These are phyloP conservation scores for Aspergillus luchuensis DNA, from an alignment of 2,329 filamentous ascomycete species.

Conservation along the genomic window DNA sequence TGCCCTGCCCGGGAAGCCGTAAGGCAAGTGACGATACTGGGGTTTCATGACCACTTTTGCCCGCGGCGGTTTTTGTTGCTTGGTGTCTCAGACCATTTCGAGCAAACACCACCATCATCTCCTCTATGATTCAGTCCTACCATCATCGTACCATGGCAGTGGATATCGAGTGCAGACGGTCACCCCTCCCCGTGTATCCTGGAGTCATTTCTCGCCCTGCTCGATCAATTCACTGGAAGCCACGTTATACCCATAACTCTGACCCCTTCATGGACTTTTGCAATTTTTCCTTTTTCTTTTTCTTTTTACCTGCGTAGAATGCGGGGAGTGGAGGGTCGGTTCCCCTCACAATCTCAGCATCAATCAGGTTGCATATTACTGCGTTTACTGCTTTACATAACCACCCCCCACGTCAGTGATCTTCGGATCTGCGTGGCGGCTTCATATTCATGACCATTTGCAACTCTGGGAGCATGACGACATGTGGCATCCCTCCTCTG, in stretches of 20 bases:
- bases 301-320: slow-evolving; percentile 3
- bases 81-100: slow-evolving; percentile 4
- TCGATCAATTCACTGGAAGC: background rate
- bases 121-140: background rate
- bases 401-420: slow-evolving; percentile 30
- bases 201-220: background rate
- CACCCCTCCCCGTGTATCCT: background rate
- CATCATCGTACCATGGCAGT: slow-evolving; percentile 1
- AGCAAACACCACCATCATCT: background rate
- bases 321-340: slow-evolving; percentile 1
- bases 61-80: background rate
- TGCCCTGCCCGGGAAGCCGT: background rate
- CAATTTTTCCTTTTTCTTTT: background rate
- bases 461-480: slow-evolving; percentile 16
- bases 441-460: slow-evolving; percentile 9
- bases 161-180: background rate
- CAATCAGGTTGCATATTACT: background rate
- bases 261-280: background rate
- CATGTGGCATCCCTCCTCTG: slow-evolving; percentile 10
- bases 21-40: slow-evolving; percentile 1
- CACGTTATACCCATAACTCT: background rate
- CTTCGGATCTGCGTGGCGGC: slow-evolving; percentile 28
- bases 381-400: background rate
- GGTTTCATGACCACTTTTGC: background rate
- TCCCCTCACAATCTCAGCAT: slow-evolving; percentile 2